Percentiles rank a stretch among this genome's conserved stretches.
phyloP scores from a whole-genome alignment of 352 stramenopile species.

The Globisporangium emineosum region DNA sequence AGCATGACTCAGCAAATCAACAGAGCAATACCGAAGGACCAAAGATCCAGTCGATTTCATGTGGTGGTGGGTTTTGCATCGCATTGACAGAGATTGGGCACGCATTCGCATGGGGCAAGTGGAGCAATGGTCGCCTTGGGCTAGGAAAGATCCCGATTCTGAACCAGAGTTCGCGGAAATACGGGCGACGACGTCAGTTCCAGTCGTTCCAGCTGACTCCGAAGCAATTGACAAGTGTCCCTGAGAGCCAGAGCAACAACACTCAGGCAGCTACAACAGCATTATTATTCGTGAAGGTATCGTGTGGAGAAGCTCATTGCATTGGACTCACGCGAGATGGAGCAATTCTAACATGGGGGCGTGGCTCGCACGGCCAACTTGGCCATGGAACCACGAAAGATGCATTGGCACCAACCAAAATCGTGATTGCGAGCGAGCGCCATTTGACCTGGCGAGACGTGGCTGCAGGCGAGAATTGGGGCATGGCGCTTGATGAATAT shows the following conservation, averaged over 20 bases:
- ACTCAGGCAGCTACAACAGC: background rate
- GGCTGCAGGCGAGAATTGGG: conserved; percentile 73
- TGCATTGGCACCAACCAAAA: conserved; percentile 24
- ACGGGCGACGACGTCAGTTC: conserved; percentile 44
- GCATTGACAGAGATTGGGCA: conserved; percentile 47
- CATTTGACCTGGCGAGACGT: conserved; percentile 37
- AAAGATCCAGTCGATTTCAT: conserved; percentile 37
- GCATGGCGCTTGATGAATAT: conserved; percentile 58
- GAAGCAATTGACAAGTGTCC: conserved; percentile 5
- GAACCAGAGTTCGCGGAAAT: conserved; percentile 30
- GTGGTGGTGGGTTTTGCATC: conserved; percentile 79
- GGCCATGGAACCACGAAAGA: conserved; percentile 53
- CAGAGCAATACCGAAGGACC: background rate
- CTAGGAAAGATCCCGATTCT: conserved; percentile 60
- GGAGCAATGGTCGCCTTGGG: conserved; percentile 65
- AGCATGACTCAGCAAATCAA: background rate
- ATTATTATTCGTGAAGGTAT: conserved; percentile 33
- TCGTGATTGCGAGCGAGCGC: conserved; percentile 3
- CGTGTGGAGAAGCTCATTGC: conserved; percentile 80
- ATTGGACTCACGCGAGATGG: conserved; percentile 53
- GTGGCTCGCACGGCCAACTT: conserved; percentile 75
- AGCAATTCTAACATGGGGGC: conserved; percentile 72
- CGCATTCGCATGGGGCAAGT: conserved; percentile 83
- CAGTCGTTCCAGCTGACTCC: conserved; percentile 56
- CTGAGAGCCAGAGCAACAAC: too few relatives aligned